These are phyloP conservation scores for Polytrichum commune DNA, from an alignment of 225 moss, liverwort and hornwort species.

Conservation along the genomic window DNA sequence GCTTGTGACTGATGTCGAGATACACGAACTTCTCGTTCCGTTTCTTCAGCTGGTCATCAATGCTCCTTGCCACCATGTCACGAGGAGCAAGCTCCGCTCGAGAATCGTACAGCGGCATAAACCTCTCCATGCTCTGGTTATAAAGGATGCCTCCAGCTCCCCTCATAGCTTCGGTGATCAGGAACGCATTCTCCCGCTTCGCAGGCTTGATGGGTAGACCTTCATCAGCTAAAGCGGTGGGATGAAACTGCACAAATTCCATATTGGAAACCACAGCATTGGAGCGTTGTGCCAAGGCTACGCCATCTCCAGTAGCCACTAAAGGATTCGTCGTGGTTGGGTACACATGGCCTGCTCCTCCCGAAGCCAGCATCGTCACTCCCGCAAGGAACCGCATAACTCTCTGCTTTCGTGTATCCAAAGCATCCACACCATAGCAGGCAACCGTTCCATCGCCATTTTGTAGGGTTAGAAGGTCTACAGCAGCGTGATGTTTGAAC, in stretches of 20 bases:
- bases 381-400: conserved; percentile 89
- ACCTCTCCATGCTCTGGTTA: conserved; percentile 89
- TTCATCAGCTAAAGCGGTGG: conserved; percentile 95
- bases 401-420: conserved; percentile 58
- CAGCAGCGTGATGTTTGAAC: conserved; percentile 86
- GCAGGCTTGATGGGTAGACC: conserved; percentile 79
- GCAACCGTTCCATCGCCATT: conserved; percentile 71
- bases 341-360: conserved; percentile 97
- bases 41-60: conserved; percentile 95
- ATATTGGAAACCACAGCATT: conserved; percentile 96
- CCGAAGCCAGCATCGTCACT: conserved; percentile 98
- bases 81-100: conserved; percentile 96
- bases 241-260: conserved; percentile 99
- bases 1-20: conserved; percentile 92
- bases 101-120: conserved; percentile 89
- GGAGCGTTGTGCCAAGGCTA: conserved; percentile 93
- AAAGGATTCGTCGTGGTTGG: conserved; percentile 97
- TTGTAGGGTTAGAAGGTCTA: conserved; percentile 90
- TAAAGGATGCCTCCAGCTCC: conserved; percentile 94
- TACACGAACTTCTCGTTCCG: conserved; percentile 85
- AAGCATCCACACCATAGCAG: conserved; percentile 94
- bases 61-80: conserved; percentile 94
- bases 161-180: conserved; percentile 95
- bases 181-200: conserved; percentile 85
- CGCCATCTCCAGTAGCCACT: conserved; percentile 97